Evolutionary conservation across 2,329 filamentous ascomycete species (phyloP).

Genomic region (Colletotrichum zoysiae): DNA sequence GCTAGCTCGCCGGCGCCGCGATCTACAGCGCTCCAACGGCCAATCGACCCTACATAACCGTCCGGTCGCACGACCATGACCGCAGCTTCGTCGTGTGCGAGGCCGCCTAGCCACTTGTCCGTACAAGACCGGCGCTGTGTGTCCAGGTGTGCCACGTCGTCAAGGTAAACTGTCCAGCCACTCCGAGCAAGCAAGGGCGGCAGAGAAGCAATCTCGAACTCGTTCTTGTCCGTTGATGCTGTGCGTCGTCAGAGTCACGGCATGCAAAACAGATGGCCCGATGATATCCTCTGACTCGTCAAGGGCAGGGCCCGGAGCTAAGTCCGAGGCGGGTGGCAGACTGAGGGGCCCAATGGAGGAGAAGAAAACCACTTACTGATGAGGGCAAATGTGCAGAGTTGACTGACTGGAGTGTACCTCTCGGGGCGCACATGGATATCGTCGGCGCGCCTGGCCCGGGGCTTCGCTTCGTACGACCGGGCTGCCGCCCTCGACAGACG

Average conservation of each 20-base stretch:
- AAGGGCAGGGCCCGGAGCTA: background rate
- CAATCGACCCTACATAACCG: conserved; percentile 44
- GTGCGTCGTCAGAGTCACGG: background rate
- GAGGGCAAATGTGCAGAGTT: conserved; percentile 67
- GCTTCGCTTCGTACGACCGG: conserved; percentile 70
- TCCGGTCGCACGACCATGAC: conserved; percentile 44
- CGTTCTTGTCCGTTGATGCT: conserved; percentile 70
- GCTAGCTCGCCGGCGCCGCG: conserved; percentile 14
- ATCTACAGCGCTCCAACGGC: conserved; percentile 17
- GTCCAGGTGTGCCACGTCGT: conserved; percentile 70
- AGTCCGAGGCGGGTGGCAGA: background rate
- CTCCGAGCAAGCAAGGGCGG: conserved; percentile 73
- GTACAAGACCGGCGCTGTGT: conserved; percentile 66
- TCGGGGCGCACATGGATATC: conserved; percentile 77
- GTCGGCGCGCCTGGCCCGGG: conserved; percentile 60
- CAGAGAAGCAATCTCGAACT: conserved; percentile 76
- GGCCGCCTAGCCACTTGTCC: conserved; percentile 45
- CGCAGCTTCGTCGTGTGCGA: conserved; percentile 39
- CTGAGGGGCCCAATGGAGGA: background rate
- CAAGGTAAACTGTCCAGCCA: conserved; percentile 79
- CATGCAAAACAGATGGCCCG: background rate
- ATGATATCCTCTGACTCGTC: conserved; percentile 17
- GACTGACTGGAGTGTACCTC: conserved; percentile 76
- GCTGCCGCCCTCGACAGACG: conserved; percentile 69
- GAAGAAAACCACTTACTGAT: conserved; percentile 66